Conservation (phyloP, 2,329 filamentous ascomycete genomes). For the Colletotrichum brevisporum region DNA sequence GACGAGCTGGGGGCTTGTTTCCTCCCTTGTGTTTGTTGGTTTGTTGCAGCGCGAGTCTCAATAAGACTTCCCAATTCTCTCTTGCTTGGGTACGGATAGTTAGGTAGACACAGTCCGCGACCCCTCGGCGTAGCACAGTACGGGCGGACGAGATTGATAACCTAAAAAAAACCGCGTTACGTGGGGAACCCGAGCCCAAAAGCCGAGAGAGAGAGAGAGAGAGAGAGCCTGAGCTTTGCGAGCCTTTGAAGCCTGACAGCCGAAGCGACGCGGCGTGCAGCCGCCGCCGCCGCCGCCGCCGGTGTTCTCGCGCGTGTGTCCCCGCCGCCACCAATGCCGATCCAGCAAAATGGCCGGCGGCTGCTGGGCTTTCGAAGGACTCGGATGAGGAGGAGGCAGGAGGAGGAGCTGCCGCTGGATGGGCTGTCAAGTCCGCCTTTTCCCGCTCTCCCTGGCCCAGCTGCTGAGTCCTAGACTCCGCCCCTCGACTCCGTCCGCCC, state of each 20-base stretch:
- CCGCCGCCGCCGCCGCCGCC: not conserved
- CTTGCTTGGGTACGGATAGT: not conserved
- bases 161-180: conserved; percentile 10
- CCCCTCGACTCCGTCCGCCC: conserved; percentile 16
- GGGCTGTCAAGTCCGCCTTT: not conserved
- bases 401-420: not conserved
- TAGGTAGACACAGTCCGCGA: conserved; percentile 12
- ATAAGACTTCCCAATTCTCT: not conserved
- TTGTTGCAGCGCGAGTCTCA: not conserved
- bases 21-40: not conserved
- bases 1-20: not conserved
- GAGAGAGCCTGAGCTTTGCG: not conserved
- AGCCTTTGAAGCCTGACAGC: not conserved
- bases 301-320: not conserved
- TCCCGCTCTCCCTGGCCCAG: not conserved
- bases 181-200: conserved; percentile 3
- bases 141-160: conserved; percentile 22
- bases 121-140: conserved; percentile 27
- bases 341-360: conserved; percentile 25
- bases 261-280: too few species aligned
- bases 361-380: not conserved
- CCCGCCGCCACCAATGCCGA: conserved; percentile 27
- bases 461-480: conserved; percentile 3
- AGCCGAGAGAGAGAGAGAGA: not conserved
- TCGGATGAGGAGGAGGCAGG: too few species aligned